phyloP scores from a whole-genome alignment of 345 rosid genomes.

The Eucalyptus coolabah region DNA sequence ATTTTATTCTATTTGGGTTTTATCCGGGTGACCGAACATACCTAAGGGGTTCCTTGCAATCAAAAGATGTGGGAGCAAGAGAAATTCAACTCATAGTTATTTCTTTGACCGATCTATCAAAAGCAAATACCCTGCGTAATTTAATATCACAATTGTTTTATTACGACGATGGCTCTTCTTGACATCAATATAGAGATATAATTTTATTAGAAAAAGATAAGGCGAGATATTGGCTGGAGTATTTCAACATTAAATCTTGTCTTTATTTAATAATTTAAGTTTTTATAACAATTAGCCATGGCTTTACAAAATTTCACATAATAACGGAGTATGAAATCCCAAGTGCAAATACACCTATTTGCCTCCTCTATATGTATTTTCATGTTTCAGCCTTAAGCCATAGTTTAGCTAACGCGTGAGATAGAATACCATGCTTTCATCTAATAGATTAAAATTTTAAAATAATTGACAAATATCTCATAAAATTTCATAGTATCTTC shows the following conservation, averaged over 20 bases:
- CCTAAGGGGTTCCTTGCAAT: background rate
- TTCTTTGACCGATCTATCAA: background rate
- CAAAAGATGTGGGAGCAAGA: background rate
- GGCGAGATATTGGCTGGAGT: background rate
- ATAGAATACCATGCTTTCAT: background rate
- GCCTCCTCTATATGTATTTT: background rate
- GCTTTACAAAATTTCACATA: too few species aligned
- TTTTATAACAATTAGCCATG: background rate
- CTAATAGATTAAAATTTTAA: background rate
- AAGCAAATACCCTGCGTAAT: too few species aligned
- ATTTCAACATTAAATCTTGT: too few species aligned
- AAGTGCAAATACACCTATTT: background rate
- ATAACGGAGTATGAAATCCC: background rate
- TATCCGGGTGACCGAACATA: background rate
- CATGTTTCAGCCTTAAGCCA: background rate
- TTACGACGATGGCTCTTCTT: background rate
- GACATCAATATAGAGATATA: background rate
- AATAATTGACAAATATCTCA: background rate
- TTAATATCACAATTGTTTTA: too few species aligned
- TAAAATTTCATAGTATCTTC: background rate
- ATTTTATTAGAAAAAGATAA: background rate
- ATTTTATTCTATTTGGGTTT: background rate
- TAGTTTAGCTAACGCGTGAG: background rate
- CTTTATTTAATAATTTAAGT: too few species aligned
- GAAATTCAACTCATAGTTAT: background rate